Percentiles rank a stretch among this genome's conserved stretches.
These are phyloP conservation scores for Entrophospora sp. DNA, from an alignment of 192 early-diverging fungal genomes.

Conservation along the genomic window DNA sequence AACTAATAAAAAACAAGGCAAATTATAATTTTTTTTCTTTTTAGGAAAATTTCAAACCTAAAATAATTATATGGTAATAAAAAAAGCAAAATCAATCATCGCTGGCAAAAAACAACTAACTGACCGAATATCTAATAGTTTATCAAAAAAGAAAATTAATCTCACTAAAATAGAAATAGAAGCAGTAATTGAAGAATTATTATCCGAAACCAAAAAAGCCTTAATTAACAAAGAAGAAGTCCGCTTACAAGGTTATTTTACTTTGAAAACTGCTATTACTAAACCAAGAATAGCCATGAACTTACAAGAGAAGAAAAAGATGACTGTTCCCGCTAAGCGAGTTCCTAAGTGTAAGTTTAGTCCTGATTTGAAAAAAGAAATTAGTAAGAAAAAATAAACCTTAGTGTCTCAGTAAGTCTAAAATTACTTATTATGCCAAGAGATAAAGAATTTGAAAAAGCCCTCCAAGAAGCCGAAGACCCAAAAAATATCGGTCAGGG, in stretches of 20 bases:
- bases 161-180: background rate
- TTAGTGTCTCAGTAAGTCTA: too few species aligned
- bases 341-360: conserved; percentile 14
- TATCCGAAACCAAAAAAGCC: background rate
- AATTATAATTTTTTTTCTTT: too few species aligned
- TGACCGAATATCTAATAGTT: background rate
- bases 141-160: too few species aligned
- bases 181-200: background rate
- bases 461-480: background rate
- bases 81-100: background rate
- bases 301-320: conserved; percentile 6
- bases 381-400: background rate
- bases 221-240: conserved; percentile 3
- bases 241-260: conserved; percentile 1
- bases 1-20: too few species aligned
- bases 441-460: background rate
- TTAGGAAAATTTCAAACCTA: too few species aligned
- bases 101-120: conserved; percentile 1
- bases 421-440: too few species aligned
- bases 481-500: background rate
- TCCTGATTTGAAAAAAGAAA: background rate
- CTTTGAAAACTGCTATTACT: background rate
- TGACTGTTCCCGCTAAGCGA: background rate
- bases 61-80: too few species aligned
- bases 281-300: background rate